Base-by-base conservation (phyloP, 2,329 filamentous ascomycete genomes). In the Colletotrichum lindemuthianum region DNA sequence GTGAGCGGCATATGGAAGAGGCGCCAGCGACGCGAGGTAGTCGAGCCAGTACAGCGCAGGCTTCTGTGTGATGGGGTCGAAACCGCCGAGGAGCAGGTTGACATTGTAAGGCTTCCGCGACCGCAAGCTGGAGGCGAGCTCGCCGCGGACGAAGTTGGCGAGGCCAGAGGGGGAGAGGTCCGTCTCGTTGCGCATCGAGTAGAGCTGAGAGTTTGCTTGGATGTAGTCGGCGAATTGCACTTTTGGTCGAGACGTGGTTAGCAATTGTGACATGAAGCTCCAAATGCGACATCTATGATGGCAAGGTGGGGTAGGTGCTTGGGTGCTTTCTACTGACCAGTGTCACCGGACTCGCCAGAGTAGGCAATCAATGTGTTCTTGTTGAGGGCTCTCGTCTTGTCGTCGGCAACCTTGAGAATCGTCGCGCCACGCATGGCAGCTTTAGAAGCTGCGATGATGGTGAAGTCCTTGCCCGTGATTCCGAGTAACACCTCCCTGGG, bases 151-250 rank as follows among this genome's bases (percentile, higher is more conserved):
- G 77, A 97, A 99, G 82, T 92, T 90, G 67, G 94, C 92, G 60
- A 97, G 90, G 43, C 93, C 96, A 40, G 90, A 90, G 9, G 96
- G 95, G 48, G 92, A 93, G 67, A 99, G 88, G 74, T 97, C 93
- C 75, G 91, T 91, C 79, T 93, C 92, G 78, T 98, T 98, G 76
- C 96, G 93, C 94, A 98, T 99, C 71, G 92, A 93, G 83, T 99
- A 99, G 76, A 99, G 91, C 81, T 97, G 93, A 69, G 96, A 90
- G 80, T 99, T 99, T 77, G 95, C 94, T 87, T 98, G 94, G 78
- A 99, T 96, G 83, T 95, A 99, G 83, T 99, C 96, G 78, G 96
- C 92, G 79, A 99, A 99, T 90, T 99, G 95, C 68, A 98, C 94
- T 97, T 76, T 39, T 34, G 40, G 68, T 67, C 67, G 49, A 40